A percentile compares a stretch with the other conserved stretches of the same genome.
Evolutionary conservation across 2,329 filamentous ascomycete species (phyloP).

Genomic region (Aquanectria penicillioides): DNA sequence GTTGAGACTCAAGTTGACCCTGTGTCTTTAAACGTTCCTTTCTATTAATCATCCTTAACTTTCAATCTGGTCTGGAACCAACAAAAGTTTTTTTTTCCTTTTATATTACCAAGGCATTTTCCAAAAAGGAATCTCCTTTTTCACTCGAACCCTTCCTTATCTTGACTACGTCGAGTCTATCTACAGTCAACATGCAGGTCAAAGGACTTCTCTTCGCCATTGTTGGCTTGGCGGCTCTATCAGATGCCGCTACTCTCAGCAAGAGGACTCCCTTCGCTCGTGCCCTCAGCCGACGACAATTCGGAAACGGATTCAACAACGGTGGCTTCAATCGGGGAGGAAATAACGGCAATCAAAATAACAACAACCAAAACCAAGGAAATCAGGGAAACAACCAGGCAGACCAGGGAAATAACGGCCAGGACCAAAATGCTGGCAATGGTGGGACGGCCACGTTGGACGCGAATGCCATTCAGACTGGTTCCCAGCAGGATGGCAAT

Average conservation of each 20-base stretch:
- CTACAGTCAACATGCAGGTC: conserved; percentile 59
- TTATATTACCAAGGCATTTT: conserved; percentile 17
- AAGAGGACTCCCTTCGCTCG: conserved; percentile 50
- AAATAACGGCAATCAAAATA: conserved; percentile 38
- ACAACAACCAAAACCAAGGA: conserved; percentile 26
- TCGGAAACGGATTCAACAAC: conserved; percentile 38
- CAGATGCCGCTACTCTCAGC: conserved; percentile 56
- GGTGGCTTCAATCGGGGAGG: conserved; percentile 39
- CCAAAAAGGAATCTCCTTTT: conserved; percentile 38
- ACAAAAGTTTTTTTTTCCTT: conserved; percentile 30
- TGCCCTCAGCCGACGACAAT: conserved; percentile 55
- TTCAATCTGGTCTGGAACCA: conserved; percentile 62
- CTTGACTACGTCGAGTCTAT: conserved; percentile 8
- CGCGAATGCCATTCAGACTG: conserved; percentile 58
- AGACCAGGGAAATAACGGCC: conserved; percentile 36
- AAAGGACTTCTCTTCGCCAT: conserved; percentile 61
- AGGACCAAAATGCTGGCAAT: conserved; percentile 37
- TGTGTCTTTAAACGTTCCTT: conserved; percentile 59
- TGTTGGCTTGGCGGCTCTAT: conserved; percentile 56
- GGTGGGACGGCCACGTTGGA: conserved; percentile 50
- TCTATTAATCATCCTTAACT: conserved; percentile 43
- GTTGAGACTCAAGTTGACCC: conserved; percentile 40
- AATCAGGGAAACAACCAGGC: conserved; percentile 32
- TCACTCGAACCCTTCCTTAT: conserved; percentile 38
- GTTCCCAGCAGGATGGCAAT: conserved; percentile 60